Percentiles rank a stretch among this genome's conserved stretches.
These are phyloP conservation scores for Fomes fomentarius DNA, from an alignment of 1,284 basidiomycete genomes.

Conservation along the genomic window DNA sequence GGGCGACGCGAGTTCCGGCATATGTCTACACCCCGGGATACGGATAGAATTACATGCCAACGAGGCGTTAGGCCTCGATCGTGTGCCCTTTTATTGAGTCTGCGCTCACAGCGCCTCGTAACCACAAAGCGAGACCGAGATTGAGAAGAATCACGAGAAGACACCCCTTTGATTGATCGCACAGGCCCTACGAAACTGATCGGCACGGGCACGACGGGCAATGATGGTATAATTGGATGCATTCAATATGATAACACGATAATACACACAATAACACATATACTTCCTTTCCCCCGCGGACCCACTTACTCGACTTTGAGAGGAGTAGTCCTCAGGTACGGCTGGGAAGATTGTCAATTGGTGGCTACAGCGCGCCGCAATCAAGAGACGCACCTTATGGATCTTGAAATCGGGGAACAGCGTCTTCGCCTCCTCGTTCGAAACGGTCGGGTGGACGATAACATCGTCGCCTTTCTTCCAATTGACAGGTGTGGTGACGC, in stretches of 20 bases:
- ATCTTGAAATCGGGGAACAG: conserved; percentile 78
- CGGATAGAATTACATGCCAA: too few species aligned
- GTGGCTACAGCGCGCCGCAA: neutral
- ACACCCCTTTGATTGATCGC: too few species aligned
- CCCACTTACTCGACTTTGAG: conserved; percentile 47
- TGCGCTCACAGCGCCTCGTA: too few species aligned
- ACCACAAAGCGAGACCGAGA: too few species aligned
- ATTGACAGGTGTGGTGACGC: conserved; percentile 88
- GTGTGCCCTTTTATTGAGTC: too few species aligned
- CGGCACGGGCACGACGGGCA: too few species aligned
- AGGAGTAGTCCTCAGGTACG: conserved; percentile 79
- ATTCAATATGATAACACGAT: neutral
- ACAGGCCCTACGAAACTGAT: too few species aligned
- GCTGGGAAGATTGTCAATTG: conserved; percentile 40
- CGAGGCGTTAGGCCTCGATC: too few species aligned
- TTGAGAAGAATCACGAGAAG: too few species aligned
- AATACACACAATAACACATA: conserved; percentile 23
- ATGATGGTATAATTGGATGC: neutral
- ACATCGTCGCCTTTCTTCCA: conserved; percentile 95
- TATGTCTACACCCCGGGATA: too few species aligned
- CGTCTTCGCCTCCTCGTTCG: conserved; percentile 86
- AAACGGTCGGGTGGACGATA: conserved; percentile 91
- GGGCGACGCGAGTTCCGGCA: too few species aligned
- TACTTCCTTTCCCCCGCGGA: conserved; percentile 10
- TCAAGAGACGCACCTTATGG: conserved; percentile 56